Conservation (phyloP, 257 asterid species). For the Solanum neorickii region DNA sequence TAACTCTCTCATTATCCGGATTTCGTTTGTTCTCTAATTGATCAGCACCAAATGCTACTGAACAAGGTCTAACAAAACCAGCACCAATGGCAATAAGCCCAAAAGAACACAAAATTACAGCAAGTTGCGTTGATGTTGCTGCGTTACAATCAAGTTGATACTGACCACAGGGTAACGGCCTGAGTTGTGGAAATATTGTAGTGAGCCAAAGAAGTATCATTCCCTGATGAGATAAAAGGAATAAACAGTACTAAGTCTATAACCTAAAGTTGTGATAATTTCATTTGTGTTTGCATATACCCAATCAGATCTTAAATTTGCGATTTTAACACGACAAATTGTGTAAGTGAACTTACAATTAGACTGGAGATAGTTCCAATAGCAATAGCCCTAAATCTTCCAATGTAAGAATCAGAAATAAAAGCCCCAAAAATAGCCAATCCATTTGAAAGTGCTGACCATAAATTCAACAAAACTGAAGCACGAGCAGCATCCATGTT, state of each 20-base stretch:
- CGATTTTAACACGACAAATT: not conserved
- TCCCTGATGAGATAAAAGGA: not conserved
- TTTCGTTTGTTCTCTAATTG: not conserved
- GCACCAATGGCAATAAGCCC: slow-evolving; percentile 1
- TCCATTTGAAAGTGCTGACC: slow-evolving; percentile 8
- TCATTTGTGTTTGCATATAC: not conserved
- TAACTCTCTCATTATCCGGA: not conserved
- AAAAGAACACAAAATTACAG: not conserved
- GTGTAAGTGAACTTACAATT: not conserved
- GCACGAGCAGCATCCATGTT: slow-evolving; percentile 4
- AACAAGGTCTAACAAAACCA: slow-evolving; percentile 14
- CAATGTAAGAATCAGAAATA: slow-evolving; percentile 9
- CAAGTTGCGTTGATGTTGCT: not conserved
- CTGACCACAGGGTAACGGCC: not conserved
- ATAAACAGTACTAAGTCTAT: not conserved
- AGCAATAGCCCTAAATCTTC: slow-evolving; percentile 1
- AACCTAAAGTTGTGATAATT: not conserved
- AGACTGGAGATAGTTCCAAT: slow-evolving; percentile 9
- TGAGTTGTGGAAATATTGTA: not conserved
- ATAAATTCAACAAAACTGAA: not conserved
- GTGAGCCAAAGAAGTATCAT: slow-evolving; percentile 9
- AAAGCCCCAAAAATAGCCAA: slow-evolving; percentile 10
- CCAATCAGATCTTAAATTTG: not conserved
- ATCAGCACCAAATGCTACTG: slow-evolving; percentile 4
- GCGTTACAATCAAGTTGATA: not conserved